phyloP scores from a whole-genome alignment of 2,329 filamentous ascomycete species.

The Iodosphaeria phyllophila region DNA sequence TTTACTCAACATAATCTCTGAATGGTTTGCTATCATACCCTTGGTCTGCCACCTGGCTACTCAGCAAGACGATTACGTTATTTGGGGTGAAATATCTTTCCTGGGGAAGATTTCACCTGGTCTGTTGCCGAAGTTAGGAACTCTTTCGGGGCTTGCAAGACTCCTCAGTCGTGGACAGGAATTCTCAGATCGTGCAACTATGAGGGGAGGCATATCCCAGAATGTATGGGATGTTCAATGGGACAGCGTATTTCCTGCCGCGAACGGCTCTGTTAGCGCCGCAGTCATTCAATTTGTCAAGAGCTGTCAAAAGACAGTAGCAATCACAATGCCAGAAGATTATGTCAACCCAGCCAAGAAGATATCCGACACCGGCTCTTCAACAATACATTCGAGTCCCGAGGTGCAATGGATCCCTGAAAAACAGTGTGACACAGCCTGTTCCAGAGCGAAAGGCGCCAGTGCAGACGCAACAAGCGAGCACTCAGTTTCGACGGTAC shows the following conservation, averaged over 20 bases:
- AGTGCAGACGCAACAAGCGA: neutral
- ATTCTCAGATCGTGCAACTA: slow-evolving; percentile 1
- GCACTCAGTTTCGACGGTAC: neutral
- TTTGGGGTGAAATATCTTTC: neutral
- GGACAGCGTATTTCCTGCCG: neutral
- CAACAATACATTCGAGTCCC: neutral
- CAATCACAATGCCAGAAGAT: neutral
- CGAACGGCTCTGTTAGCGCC: slow-evolving; percentile 1
- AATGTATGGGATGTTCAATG: slow-evolving; percentile 1
- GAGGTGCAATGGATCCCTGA: no score
- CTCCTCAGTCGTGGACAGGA: slow-evolving; percentile 1
- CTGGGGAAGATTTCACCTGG: slow-evolving; percentile 1
- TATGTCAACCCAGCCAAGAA: neutral
- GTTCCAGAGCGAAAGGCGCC: neutral
- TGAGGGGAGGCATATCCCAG: neutral
- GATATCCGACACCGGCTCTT: neutral
- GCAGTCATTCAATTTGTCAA: neutral
- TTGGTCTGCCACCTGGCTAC: slow-evolving; percentile 1
- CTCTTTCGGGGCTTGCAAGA: slow-evolving; percentile 2
- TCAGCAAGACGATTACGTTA: slow-evolving; percentile 1
- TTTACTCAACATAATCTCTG: slow-evolving; percentile 1
- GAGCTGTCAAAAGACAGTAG: neutral
- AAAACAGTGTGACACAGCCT: neutral
- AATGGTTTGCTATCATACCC: slow-evolving; percentile 1
- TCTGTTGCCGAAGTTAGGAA: slow-evolving; percentile 2